Conservation (phyloP, 257 asterid genomes). For the Solanum etuberosum region DNA sequence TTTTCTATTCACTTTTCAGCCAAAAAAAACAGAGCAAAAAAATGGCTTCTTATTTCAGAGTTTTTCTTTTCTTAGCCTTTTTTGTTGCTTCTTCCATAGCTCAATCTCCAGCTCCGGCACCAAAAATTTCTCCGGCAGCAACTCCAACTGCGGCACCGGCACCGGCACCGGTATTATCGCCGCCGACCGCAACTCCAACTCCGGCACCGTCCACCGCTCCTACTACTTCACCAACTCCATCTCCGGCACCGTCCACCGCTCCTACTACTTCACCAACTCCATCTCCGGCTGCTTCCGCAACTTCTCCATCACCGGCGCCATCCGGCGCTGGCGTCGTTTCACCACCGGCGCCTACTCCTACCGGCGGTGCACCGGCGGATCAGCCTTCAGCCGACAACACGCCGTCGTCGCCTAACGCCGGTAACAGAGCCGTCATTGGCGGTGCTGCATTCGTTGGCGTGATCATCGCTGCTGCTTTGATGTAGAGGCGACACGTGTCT, state of each 20-base stretch:
- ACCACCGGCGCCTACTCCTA: constrained; percentile 27
- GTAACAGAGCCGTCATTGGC: constrained; percentile 41
- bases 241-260: neutral
- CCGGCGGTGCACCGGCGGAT: constrained; percentile 6
- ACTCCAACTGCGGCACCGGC: constrained; percentile 29
- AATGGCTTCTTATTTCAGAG: constrained; percentile 30
- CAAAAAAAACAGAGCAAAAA: neutral
- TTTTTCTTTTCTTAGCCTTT: constrained; percentile 40
- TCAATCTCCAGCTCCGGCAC: constrained; percentile 51
- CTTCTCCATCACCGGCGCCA: constrained; percentile 14
- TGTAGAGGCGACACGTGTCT: constrained; percentile 19
- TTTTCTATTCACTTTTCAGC: constrained; percentile 4
- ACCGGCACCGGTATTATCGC: constrained; percentile 25
- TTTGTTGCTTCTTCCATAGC: constrained; percentile 48
- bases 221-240: neutral
- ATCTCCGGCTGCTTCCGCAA: neutral
- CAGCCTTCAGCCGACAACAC: constrained; percentile 17
- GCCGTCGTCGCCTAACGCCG: constrained; percentile 29
- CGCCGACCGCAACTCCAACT: constrained; percentile 17
- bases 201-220: neutral
- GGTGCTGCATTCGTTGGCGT: constrained; percentile 49
- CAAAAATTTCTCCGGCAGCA: constrained; percentile 48
- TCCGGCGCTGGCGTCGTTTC: constrained; percentile 1
- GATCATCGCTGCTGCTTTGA: constrained; percentile 45
- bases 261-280: neutral